phyloP scores from a whole-genome alignment of 2,329 filamentous ascomycete species.

The Trichoderma arundinaceum region DNA sequence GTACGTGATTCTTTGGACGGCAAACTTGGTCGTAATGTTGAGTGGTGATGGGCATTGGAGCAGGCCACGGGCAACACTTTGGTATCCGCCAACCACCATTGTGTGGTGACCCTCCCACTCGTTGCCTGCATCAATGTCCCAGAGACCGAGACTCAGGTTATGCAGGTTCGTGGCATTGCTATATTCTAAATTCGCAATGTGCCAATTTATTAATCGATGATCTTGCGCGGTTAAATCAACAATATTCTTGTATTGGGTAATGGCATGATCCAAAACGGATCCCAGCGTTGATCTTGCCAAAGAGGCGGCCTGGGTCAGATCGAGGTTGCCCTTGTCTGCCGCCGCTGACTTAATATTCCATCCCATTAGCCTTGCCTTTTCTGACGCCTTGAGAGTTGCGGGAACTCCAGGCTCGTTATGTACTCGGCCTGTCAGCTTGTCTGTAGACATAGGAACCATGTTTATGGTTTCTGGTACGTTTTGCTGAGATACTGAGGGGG shows the following conservation, averaged over 20 bases:
- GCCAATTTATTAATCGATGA: conserved; percentile 93
- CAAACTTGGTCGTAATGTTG: conserved; percentile 74
- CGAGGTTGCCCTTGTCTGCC: conserved; percentile 68
- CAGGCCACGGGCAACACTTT: conserved; percentile 87
- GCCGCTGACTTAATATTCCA: conserved; percentile 75
- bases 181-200: conserved; percentile 97
- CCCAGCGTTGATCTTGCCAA: conserved; percentile 76
- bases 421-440: conserved; percentile 73
- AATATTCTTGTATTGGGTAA: conserved; percentile 83
- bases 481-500: conserved; percentile 58
- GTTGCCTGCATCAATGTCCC: conserved; percentile 97
- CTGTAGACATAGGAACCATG: conserved; percentile 67
- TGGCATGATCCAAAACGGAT: conserved; percentile 89
- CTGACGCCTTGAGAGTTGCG: conserved; percentile 73
- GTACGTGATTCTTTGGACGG: conserved; percentile 73
- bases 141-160: conserved; percentile 84
- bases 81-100: conserved; percentile 92
- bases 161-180: conserved; percentile 91
- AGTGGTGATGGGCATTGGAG: conserved; percentile 77
- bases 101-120: conserved; percentile 96
- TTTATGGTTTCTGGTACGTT: conserved; percentile 59
- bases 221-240: conserved; percentile 85
- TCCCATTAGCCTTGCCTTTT: conserved; percentile 79
- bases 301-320: conserved; percentile 70
- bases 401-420: conserved; percentile 73